Evolutionary conservation across 2,329 filamentous ascomycete species (phyloP), one percentile per base, ranked within the genome.

Genomic region (Huntiella savannae): DNA sequence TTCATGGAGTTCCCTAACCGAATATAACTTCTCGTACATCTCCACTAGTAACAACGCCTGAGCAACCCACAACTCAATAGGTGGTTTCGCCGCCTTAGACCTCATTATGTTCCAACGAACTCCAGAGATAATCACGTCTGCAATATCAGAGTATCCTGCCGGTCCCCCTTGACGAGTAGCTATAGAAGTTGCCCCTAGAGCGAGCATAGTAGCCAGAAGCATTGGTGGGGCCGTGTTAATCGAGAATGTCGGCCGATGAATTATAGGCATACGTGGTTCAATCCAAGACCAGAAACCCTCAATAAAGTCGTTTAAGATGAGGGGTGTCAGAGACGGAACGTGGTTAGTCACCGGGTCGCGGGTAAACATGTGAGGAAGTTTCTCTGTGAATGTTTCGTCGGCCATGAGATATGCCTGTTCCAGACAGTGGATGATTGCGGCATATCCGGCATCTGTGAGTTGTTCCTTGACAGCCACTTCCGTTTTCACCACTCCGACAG

Each of bases 1-100:
- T 59, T 94, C 87, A 60, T 95, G 86, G 19, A 94, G 66, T 12
- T 75, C 72, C 37, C 84, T 71, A 1, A 83, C 86, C 2, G 82
- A 84, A 58, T 83, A 91, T 72, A 92, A 81, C 67, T 93, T 95
- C 63, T 95, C 86, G 55, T 88, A 93, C 4, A 87, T 74, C 58
- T 95, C 87, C 2, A 95, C 65, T 3, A 94, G 66, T 1, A 95
- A 62, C 39, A 93, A 63, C 0, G 85, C 78, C 57, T 94, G 86
- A 52, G 91, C 88, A 1, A 91, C 78, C 83, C 85, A 93, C 2
- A 95, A 63, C 53, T 82, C 82, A 0, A 85, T 84, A 0, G 86
- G 84, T 0, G 87, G 84, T 13, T 78, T 70, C 53, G 88, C 88
- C 55, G 92, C 83, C 7, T 78, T 75, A 50, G 85, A 76, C 54